A percentile compares a stretch with the other conserved stretches of the same genome.
phyloP scores from a whole-genome alignment of 139 green algal genomes.

The Haematococcus lacustris region DNA sequence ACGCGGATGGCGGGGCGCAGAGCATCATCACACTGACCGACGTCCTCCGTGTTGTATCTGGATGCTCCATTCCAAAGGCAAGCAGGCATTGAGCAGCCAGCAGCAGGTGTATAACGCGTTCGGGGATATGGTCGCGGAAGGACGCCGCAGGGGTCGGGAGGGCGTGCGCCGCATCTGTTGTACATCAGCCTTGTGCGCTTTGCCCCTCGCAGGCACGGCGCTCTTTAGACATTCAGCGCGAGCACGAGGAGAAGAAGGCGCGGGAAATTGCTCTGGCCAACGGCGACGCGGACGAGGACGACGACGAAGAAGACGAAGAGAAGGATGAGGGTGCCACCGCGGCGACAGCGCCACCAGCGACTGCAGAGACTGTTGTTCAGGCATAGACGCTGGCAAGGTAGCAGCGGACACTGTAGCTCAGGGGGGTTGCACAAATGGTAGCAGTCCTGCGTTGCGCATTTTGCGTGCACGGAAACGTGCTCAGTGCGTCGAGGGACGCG shows the following conservation, averaged over 20 bases:
- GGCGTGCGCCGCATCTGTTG: background rate
- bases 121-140: background rate
- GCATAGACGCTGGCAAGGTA: too few species aligned
- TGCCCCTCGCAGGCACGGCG: background rate
- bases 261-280: background rate
- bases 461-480: too few species aligned
- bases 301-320: constrained; percentile 1
- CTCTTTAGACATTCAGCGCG: background rate
- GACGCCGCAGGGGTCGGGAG: background rate
- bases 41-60: constrained; percentile 25
- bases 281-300: background rate
- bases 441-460: too few species aligned
- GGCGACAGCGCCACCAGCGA: too few species aligned
- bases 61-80: constrained; percentile 13
- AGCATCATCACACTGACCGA: constrained; percentile 52
- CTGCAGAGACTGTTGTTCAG: too few species aligned
- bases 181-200: background rate
- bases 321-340: background rate
- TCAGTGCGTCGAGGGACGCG: too few species aligned
- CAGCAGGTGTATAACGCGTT: too few species aligned
- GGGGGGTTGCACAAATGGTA: too few species aligned
- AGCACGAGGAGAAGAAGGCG: background rate
- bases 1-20: constrained; percentile 12
- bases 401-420: too few species aligned
- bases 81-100: background rate